A percentile compares a stretch with the other conserved stretches of the same genome.
These are phyloP conservation scores for Przewalskia tangutica DNA, from an alignment of 257 asterid genomes.

Conservation along the genomic window DNA sequence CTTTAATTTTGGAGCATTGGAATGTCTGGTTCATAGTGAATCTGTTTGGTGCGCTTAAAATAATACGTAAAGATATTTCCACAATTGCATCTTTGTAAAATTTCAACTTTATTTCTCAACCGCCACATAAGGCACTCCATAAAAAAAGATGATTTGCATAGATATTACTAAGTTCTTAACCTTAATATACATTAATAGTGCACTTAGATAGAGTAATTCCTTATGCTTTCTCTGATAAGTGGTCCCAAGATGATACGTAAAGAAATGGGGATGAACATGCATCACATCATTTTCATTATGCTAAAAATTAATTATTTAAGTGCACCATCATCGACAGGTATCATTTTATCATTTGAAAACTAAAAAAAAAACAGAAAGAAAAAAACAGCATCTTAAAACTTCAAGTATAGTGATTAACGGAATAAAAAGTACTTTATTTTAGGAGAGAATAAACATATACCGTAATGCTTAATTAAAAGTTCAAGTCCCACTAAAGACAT, in stretches of 20 bases:
- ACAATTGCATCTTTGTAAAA: neutral
- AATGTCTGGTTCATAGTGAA: neutral
- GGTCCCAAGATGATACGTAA: neutral
- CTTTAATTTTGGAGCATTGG: neutral
- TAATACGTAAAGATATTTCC: neutral
- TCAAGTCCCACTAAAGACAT: neutral
- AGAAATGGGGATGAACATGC: neutral
- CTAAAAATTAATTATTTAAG: neutral
- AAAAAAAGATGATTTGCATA: neutral
- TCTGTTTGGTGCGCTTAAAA: neutral
- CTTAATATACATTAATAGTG: neutral
- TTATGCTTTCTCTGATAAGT: neutral
- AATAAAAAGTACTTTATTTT: neutral
- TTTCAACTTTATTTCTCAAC: neutral
- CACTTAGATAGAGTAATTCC: neutral
- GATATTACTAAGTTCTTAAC: neutral
- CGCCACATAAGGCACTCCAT: neutral
- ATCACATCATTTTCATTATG: neutral
- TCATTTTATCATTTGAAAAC: neutral
- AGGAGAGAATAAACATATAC: neutral
- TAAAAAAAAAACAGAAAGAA: neutral
- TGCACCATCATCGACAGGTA: neutral
- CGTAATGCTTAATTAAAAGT: neutral
- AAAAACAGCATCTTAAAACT: neutral
- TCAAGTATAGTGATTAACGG: neutral